Conservation (phyloP, 495 filamentous ascomycete species). For the Annulohypoxylon stygium region DNA sequence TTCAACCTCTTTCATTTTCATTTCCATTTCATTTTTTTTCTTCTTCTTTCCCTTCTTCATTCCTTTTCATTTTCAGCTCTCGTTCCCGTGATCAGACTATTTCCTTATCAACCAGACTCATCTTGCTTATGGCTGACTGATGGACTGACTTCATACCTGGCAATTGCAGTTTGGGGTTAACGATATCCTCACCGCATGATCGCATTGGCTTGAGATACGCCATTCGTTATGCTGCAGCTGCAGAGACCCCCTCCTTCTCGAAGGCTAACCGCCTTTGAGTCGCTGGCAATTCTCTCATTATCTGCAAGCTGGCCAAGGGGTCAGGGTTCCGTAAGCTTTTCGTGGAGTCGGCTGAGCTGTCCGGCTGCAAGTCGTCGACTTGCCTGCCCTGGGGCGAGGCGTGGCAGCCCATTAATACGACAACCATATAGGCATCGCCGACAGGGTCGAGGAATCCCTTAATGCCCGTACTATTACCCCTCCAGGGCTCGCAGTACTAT, state of each 20-base stretch:
- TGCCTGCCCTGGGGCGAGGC: constrained; percentile 34
- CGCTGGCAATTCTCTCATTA: constrained; percentile 31
- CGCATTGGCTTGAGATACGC: constrained; percentile 27
- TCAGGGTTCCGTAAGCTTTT: constrained; percentile 32
- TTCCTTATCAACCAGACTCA: constrained; percentile 21
- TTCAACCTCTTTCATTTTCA: constrained; percentile 2
- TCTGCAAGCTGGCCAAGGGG: constrained; percentile 33
- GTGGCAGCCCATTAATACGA: constrained; percentile 46
- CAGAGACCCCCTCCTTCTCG: constrained; percentile 23
- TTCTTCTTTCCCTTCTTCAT: background rate
- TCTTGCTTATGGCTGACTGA: constrained; percentile 20
- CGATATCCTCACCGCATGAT: constrained; percentile 41
- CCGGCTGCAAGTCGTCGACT: constrained; percentile 32
- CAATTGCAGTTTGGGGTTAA: constrained; percentile 18
- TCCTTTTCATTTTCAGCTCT: background rate
- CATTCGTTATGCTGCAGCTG: constrained; percentile 42
- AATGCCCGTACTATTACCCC: constrained; percentile 38
- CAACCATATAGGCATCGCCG: constrained; percentile 48
- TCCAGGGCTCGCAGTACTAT: constrained; percentile 1
- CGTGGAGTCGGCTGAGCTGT: constrained; percentile 41
- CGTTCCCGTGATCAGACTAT: constrained; percentile 3
- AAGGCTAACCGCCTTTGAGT: constrained; percentile 27
- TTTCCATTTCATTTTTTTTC: background rate
- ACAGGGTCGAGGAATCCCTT: constrained; percentile 43
- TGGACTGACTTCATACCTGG: constrained; percentile 18